Conservation (phyloP, 2,329 filamentous ascomycete genomes). For the Talaromyces islandicus region DNA sequence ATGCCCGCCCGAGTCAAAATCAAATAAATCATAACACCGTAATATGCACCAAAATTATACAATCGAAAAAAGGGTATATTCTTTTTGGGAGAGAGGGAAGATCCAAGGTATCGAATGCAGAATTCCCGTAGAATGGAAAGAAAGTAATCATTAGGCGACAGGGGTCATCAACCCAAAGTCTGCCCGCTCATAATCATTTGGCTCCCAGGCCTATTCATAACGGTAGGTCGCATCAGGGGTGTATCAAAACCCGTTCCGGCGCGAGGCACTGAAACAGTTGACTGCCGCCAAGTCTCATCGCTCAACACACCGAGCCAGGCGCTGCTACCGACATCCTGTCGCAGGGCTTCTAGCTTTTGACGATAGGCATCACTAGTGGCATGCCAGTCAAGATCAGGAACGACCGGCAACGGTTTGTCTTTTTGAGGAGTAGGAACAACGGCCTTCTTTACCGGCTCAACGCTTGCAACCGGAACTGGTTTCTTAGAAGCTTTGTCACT, state of each 20-base stretch:
- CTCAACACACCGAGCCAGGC: constrained; percentile 82
- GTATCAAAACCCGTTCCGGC: constrained; percentile 26
- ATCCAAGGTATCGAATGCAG: not conserved
- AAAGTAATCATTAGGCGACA: not conserved
- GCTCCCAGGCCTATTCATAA: constrained; percentile 29
- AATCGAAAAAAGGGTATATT: constrained; percentile 12
- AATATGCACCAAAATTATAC: constrained; percentile 12
- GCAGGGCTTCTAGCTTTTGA: constrained; percentile 79
- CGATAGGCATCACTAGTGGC: constrained; percentile 69
- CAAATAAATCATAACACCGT: constrained; percentile 4
- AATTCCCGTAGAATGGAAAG: not conserved
- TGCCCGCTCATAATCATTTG: constrained; percentile 38
- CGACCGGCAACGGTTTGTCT: not conserved
- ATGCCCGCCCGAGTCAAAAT: constrained; percentile 7
- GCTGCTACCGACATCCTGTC: constrained; percentile 76
- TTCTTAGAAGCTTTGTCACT: not conserved
- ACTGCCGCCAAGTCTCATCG: constrained; percentile 59
- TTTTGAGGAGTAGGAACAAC: not conserved
- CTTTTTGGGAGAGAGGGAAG: not conserved
- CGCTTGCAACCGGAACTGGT: not conserved
- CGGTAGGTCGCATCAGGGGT: constrained; percentile 24
- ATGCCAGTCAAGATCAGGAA: constrained; percentile 23
- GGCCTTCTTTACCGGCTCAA: constrained; percentile 7
- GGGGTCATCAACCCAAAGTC: constrained; percentile 25
- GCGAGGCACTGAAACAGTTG: constrained; percentile 19